Evolutionary conservation across 2,329 filamentous ascomycete species (phyloP), one percentile per base, ranked within the genome.

Genomic region (Aspergillus sp.): DNA sequence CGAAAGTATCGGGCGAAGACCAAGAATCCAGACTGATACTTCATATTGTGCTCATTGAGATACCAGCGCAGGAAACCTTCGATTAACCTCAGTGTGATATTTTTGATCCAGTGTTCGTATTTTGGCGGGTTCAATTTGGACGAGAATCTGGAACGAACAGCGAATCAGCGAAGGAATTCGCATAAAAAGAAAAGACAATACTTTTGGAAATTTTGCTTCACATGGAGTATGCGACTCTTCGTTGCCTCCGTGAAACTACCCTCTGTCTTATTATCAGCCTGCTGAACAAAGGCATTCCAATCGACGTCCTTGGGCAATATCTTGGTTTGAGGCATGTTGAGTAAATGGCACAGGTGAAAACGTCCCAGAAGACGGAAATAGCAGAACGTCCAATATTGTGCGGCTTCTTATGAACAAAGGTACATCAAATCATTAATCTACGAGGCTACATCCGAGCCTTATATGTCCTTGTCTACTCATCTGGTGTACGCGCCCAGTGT

Each of bases 201-300:
- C 47, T 42, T 43, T n/a, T 44, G 4, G 33, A 51, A 47, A 44
- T 30, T 51, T 36, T 24, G 42, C 33, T 55, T 50, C 22, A 55
- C 44, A 24, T 26, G 47, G 6, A 46, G 6, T 1, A 55, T 13
- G 7, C 32, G 5, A 3, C n/a, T 13, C 44, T 48, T 51, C 22
- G 44, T 55, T 9, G 45, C 16, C 16, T 55, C 26, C 7, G 10
- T 14, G 42, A 48, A 38, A 45, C 57, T 11, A 51, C 17, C 14
- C 19, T 45, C 6, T 24, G 47, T 35, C 5, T 53, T 30, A 17
- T 42, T 16, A 11, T 60, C 19, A 44, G 50, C 9, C 24, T 59
- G 26, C 38, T 49, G 49, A 47, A 51, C 19, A 42, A 60, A 53
- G 35, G 26, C 20, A 32, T 54, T 47, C 45, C 57, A 36, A 53